These are phyloP conservation scores for Peniophora sp. DNA, from an alignment of 1,284 basidiomycete species.

Conservation along the genomic window DNA sequence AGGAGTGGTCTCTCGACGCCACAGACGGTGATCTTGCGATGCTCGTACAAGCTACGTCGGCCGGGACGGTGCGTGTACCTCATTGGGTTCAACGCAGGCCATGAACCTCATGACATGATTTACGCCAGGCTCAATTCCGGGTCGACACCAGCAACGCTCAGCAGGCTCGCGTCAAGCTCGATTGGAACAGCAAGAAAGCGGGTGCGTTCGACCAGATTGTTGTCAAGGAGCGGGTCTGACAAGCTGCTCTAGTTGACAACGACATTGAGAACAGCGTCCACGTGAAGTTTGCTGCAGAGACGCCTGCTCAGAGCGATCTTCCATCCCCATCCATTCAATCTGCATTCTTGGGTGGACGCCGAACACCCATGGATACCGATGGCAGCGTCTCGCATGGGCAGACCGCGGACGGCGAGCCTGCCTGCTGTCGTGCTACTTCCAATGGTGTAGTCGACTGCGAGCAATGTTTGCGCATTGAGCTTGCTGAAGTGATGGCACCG, in stretches of 20 bases:
- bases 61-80: conserved; percentile 43
- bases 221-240: neutral
- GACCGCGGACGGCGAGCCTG: conserved; percentile 32
- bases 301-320: conserved; percentile 8
- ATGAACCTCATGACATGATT: neutral
- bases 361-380: neutral
- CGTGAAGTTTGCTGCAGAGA: conserved; percentile 32
- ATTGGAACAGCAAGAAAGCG: conserved; percentile 83
- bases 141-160: conserved; percentile 58
- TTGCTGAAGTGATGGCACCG: conserved; percentile 24
- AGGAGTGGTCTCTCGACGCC: conserved; percentile 65
- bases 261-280: conserved; percentile 62
- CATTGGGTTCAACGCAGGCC: neutral
- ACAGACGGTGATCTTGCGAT: conserved; percentile 71
- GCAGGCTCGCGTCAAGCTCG: conserved; percentile 42
- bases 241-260: conserved; percentile 62
- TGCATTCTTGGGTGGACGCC: conserved; percentile 1
- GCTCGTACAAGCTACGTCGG: conserved; percentile 62
- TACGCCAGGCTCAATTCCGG: conserved; percentile 51
- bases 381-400: conserved; percentile 33
- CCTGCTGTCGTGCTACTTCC: conserved; percentile 41
- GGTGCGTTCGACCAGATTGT: conserved; percentile 32
- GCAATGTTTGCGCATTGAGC: conserved; percentile 44
- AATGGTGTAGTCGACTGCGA: conserved; percentile 48
- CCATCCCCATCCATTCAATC: conserved; percentile 1